Base-by-base conservation (phyloP, 495 filamentous ascomycete species). In the Hyaloscypha finlandica region DNA sequence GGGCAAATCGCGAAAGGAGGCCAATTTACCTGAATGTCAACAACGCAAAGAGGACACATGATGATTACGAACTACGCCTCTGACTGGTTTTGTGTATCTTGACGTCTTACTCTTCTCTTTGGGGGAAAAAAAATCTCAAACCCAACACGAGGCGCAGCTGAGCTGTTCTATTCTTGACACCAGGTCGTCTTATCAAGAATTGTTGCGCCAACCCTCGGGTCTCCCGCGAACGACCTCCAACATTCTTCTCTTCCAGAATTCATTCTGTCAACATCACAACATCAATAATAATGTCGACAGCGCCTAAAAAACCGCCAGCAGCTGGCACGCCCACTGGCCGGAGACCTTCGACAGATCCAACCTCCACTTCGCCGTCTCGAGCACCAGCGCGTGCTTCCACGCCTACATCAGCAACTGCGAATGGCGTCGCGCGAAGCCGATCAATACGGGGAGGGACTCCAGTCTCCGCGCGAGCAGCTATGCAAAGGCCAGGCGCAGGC, bases 381-480 rank as follows among this genome's bases (percentile, higher is more conserved):
- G 32, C 33, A 30, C 58, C 68, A 37, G 57, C 57, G 16, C 73
- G 71, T 54, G 70, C 74, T 9, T 68, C 74, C 48, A 69, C 73
- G 22, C 55, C 68, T 4, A 64, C 73, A 14, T 61, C 70, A n/a
- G 30, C 70, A 45, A 61, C 70, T 30, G 66, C 68, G 53, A 71
- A 71, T 65, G 71, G 68, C 5, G n/a, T 83, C 9, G 75, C 80
- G 55, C 76, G 84, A 55, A 83, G 74, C 37, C 80, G 84, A 61
- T 84, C 84, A n/a, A 74, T 79, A 48, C 80, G 84, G 64, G 74
- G 77, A n/a, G 76, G 79, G 35, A 85, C 86, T 4, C 88, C 88
- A 30, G 84, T 91, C 16, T 90, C 89, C 56, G 90, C 90, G 61
- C 87, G 90, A 70, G 87, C 86, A 22, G 84, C 88, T 54, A 81